These are phyloP conservation scores for Conoideocrella luteorostrata DNA, from an alignment of 2,329 filamentous ascomycete species.

Conservation along the genomic window DNA sequence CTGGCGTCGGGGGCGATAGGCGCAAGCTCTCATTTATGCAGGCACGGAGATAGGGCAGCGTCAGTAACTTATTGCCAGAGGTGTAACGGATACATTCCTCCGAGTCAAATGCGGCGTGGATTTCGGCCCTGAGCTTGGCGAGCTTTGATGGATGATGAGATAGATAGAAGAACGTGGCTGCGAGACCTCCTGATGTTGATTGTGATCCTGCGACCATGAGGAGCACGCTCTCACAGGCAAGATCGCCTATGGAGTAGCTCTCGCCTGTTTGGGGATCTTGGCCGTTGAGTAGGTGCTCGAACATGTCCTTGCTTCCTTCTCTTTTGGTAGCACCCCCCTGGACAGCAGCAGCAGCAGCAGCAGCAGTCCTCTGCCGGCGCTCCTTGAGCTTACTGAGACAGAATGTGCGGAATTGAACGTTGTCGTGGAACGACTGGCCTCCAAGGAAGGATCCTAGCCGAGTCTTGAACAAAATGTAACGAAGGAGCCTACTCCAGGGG, in stretches of 20 bases:
- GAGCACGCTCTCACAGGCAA: slow-evolving; percentile 18
- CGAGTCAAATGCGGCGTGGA: slow-evolving; percentile 7
- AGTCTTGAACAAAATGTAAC: slow-evolving; percentile 1
- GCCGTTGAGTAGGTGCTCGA: slow-evolving; percentile 16
- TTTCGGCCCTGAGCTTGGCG: slow-evolving; percentile 10
- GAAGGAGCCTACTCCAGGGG: neutral
- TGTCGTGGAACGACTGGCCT: slow-evolving; percentile 1
- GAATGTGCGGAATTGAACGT: neutral
- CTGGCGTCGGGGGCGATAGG: slow-evolving; percentile 15
- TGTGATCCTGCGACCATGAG: slow-evolving; percentile 18
- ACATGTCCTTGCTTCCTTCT: slow-evolving; percentile 17
- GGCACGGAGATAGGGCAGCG: slow-evolving; percentile 16
- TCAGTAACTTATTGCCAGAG: slow-evolving; percentile 5
- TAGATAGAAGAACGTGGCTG: slow-evolving; percentile 16
- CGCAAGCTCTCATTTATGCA: slow-evolving; percentile 19
- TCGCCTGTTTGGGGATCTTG: slow-evolving; percentile 18
- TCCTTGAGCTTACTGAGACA: slow-evolving; percentile 10
- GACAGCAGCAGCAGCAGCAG: neutral
- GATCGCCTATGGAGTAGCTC: slow-evolving; percentile 16
- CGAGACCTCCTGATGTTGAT: slow-evolving; percentile 13
- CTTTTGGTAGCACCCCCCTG: too few relatives aligned
- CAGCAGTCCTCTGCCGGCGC: neutral
- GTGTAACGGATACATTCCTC: neutral
- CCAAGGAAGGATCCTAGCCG: neutral
- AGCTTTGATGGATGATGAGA: slow-evolving; percentile 8